Base-by-base conservation (phyloP, 176 grass and related monocot genomes). In the Ensete ventricosum region DNA sequence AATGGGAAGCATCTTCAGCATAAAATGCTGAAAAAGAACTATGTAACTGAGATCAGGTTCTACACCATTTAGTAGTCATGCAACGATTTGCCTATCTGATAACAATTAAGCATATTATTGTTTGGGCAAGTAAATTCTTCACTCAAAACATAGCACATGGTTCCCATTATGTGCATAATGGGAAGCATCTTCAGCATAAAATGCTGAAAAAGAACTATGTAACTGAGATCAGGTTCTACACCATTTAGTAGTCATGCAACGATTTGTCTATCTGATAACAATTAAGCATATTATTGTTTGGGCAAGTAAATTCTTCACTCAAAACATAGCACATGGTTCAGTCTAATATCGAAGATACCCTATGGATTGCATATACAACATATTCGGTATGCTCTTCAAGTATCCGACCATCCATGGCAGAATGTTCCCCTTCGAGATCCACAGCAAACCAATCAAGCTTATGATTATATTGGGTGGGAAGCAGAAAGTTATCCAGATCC, bases 391-490 rank as follows among this genome's bases (percentile, higher is more conserved):
- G 95, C 82, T 98, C 95, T 83, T 91, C 84, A 71, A 98, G 95
- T 78, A 98, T 98, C 50, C 73, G 82, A 63, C 90, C 95, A 77
- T 98, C 95, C 95, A 98, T 93, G 67, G 95, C 90, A 75, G 95
- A 98, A 73, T 98, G 95, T 76, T 98, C 95, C 64, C 84, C 95
- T 85, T 99, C 95, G 75, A 99, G 84, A 78, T 99, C 95, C 82
- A 99, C 78, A 73, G 95, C 76, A 91, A 94, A 99, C 95, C 95
- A 99, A 62, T 99, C 86, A 48, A 99, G 73, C 76, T 75, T 87
- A 27, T 59, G 58, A 34, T 83, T 81, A 85, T 91, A 98, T 78
- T 74, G 80, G 17, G 79, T 80, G 48, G 95, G 95, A 78, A 88
- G 62, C 20, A 69, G 59, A 71, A 93, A 89, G 69, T 81, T 69